Evolutionary conservation across 73 alveolate species (phyloP).

Genomic region (Durusdinium trenchii): DNA sequence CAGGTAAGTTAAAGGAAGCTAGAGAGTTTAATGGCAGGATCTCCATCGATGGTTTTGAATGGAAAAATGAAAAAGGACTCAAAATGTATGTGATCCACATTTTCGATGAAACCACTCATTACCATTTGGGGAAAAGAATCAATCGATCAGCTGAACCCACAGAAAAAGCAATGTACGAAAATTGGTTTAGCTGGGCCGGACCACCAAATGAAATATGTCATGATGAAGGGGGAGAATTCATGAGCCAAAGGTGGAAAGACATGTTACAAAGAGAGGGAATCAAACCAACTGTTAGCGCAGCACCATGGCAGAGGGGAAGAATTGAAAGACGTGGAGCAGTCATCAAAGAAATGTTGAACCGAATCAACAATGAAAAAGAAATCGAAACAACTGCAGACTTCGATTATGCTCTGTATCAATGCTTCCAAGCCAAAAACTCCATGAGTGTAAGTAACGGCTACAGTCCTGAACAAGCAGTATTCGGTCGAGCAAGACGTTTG

Average conservation of each 20-base stretch:
- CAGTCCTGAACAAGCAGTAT: constrained; percentile 7
- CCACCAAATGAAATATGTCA: background rate
- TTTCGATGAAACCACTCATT: background rate
- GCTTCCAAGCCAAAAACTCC: background rate
- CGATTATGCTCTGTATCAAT: background rate
- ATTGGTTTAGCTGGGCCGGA: background rate
- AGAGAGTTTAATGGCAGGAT: background rate
- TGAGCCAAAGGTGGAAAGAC: background rate
- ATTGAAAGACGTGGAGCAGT: background rate
- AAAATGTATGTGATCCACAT: background rate
- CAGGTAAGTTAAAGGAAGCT: background rate
- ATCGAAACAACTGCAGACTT: background rate
- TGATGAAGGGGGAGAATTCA: constrained; percentile 13
- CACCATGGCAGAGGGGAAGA: constrained; percentile 2
- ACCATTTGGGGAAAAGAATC: background rate
- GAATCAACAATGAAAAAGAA: background rate
- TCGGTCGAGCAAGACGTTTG: background rate
- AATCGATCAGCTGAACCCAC: background rate
- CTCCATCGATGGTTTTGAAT: background rate
- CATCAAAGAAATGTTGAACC: background rate
- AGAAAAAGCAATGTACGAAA: background rate
- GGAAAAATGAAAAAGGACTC: background rate
- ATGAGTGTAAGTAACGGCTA: background rate
- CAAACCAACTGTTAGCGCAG: background rate
- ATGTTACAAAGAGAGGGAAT: background rate